A percentile compares a stretch with the other conserved stretches of the same genome.
Conservation (phyloP, 2,329 filamentous ascomycete genomes). For the Westerdykella sp. region DNA sequence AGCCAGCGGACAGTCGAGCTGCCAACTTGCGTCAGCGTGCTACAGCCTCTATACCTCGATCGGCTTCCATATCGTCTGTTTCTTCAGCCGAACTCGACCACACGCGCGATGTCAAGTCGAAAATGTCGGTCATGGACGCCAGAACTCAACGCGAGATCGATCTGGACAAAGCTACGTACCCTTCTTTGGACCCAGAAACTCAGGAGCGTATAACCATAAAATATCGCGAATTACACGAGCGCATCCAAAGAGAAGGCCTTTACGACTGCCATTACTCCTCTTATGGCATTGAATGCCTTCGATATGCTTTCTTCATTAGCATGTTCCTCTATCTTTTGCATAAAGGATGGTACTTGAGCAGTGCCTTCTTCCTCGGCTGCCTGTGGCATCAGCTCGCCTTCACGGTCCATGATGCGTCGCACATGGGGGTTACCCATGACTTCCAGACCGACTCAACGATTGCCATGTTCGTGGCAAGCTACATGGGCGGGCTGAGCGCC, state of each 20-base stretch:
- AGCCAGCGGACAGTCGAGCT: constrained; percentile 42
- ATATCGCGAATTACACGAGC: constrained; percentile 71
- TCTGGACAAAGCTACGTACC: constrained; percentile 74
- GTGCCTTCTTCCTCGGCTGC: constrained; percentile 68
- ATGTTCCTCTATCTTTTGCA: constrained; percentile 50
- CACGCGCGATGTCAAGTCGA: constrained; percentile 24
- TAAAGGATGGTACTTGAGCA: constrained; percentile 46
- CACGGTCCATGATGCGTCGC: constrained; percentile 87
- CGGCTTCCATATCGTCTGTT: constrained; percentile 55
- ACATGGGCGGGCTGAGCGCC: constrained; percentile 77
- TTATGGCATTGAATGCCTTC: constrained; percentile 67
- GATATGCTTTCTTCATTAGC: constrained; percentile 64
- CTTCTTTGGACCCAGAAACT: constrained; percentile 63
- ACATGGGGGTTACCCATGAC: constrained; percentile 94
- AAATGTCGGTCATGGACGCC: constrained; percentile 61
- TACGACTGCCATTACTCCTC: constrained; percentile 79
- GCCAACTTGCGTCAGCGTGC: constrained; percentile 33
- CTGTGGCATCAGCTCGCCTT: constrained; percentile 97
- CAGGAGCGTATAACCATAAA: constrained; percentile 72
- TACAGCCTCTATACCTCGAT: constrained; percentile 27
- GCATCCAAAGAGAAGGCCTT: constrained; percentile 66
- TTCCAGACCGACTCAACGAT: constrained; percentile 79
- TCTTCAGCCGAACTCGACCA: constrained; percentile 47
- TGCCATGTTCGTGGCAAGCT: constrained; percentile 86
- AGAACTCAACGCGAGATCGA: constrained; percentile 68